phyloP scores from a whole-genome alignment of 1,139 yeast species.

The Geotrichum siamense region DNA sequence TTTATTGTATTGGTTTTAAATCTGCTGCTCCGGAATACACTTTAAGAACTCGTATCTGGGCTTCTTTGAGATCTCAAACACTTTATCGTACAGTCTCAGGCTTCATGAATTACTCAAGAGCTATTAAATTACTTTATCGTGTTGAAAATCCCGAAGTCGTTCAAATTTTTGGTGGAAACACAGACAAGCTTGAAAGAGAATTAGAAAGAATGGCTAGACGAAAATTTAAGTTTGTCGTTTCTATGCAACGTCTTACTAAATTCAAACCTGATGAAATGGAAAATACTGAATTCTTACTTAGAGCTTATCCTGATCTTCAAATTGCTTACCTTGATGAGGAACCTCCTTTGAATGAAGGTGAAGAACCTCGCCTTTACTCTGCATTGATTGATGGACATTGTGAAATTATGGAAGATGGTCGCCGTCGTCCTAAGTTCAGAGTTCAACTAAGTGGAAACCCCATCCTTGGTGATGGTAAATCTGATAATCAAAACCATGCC shows the following conservation, averaged over 20 bases:
- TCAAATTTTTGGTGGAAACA: conserved; percentile 96
- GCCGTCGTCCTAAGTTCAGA: conserved; percentile 98
- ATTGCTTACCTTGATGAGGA: conserved; percentile 97
- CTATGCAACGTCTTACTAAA: conserved; percentile 97
- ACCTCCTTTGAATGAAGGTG: conserved; percentile 83
- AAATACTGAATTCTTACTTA: conserved; percentile 92
- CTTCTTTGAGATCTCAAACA: conserved; percentile 96
- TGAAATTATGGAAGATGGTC: conserved; percentile 94
- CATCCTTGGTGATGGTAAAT: conserved; percentile 98
- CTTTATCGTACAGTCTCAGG: conserved; percentile 98
- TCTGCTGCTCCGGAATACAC: conserved; percentile 99
- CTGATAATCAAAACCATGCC: conserved; percentile 98
- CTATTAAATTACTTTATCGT: conserved; percentile 92
- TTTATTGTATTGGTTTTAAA: conserved; percentile 98
- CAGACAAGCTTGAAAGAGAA: conserved; percentile 90
- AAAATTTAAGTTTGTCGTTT: conserved; percentile 92
- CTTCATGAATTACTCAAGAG: conserved; percentile 98
- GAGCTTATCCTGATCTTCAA: conserved; percentile 98
- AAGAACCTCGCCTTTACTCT: conserved; percentile 94
- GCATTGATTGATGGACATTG: conserved; percentile 98
- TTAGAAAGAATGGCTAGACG: conserved; percentile 99
- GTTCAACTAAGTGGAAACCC: conserved; percentile 98
- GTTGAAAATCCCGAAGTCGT: conserved; percentile 99
- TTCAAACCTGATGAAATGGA: conserved; percentile 97
- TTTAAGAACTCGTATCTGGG: conserved; percentile 98